Conservation (phyloP, 345 rosid genomes). For the Eutrema japonicum region DNA sequence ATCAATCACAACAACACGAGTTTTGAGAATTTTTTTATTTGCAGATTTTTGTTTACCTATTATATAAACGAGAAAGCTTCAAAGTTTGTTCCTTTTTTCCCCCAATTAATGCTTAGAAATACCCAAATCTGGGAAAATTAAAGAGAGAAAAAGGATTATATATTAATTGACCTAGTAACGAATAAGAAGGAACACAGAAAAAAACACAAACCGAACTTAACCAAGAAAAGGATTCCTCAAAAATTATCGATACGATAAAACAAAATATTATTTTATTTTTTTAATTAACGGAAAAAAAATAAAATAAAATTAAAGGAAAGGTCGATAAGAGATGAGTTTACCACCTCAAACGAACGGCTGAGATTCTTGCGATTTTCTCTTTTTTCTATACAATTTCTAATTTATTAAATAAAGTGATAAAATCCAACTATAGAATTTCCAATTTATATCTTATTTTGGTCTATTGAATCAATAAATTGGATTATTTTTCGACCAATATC, state of each 20-base stretch:
- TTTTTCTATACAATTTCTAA: not conserved
- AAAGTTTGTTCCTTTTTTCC: constrained; percentile 3
- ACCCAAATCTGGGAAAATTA: constrained; percentile 41
- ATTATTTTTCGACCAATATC: no score
- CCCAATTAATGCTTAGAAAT: constrained; percentile 15
- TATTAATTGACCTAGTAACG: constrained; percentile 43
- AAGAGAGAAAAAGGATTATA: constrained; percentile 16
- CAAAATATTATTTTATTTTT: not conserved
- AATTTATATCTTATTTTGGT: no score
- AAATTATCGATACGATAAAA: not conserved
- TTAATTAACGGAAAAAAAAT: not conserved
- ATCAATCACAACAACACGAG: constrained; percentile 6
- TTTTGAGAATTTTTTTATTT: not conserved
- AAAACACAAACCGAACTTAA: constrained; percentile 41
- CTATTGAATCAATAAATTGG: no score
- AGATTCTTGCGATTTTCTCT: constrained; percentile 31
- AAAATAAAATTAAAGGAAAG: constrained; percentile 23
- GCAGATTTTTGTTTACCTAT: constrained; percentile 21
- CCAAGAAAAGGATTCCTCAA: constrained; percentile 24
- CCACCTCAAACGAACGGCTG: constrained; percentile 41
- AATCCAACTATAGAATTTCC: no score
- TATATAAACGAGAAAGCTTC: not conserved
- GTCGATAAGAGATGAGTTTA: constrained; percentile 27
- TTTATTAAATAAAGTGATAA: not conserved
- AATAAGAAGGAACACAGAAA: constrained; percentile 27